A percentile compares a stretch with the other conserved stretches of the same genome.
These are phyloP conservation scores for Lojkania enalia DNA, from an alignment of 2,329 filamentous ascomycete species.

Conservation along the genomic window DNA sequence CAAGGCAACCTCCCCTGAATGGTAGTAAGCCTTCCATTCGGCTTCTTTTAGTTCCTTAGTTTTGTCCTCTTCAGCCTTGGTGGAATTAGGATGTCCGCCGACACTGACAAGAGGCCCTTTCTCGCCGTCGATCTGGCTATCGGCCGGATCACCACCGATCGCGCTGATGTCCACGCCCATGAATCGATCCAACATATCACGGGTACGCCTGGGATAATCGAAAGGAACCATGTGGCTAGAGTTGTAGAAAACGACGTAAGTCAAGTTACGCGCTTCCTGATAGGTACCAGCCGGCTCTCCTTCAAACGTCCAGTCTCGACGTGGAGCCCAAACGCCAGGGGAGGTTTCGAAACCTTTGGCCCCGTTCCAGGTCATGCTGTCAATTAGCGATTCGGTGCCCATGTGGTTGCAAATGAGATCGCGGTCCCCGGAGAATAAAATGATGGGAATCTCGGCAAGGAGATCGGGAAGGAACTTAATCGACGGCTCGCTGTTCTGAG, in stretches of 20 bases:
- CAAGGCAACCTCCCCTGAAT: slow-evolving; percentile 82
- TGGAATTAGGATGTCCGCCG: slow-evolving; percentile 72
- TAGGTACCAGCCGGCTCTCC: slow-evolving; percentile 86
- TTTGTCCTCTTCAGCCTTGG: slow-evolving; percentile 66
- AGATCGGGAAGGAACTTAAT: slow-evolving; percentile 76
- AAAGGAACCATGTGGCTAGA: slow-evolving; percentile 98
- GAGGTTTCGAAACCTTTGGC: slow-evolving; percentile 88
- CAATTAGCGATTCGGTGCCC: slow-evolving; percentile 88
- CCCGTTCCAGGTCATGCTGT: slow-evolving; percentile 88
- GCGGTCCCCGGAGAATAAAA: slow-evolving; percentile 90
- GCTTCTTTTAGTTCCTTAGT: slow-evolving; percentile 77
- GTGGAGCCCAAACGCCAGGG: slow-evolving; percentile 87
- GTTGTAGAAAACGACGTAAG: slow-evolving; percentile 94
- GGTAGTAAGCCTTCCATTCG: slow-evolving; percentile 86
- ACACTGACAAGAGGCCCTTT: slow-evolving; percentile 78
- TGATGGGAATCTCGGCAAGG: slow-evolving; percentile 73
- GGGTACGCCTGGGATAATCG: slow-evolving; percentile 80
- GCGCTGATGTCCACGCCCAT: slow-evolving; percentile 88
- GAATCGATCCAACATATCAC: slow-evolving; percentile 97
- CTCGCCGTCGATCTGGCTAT: slow-evolving; percentile 83
- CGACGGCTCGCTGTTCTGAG: slow-evolving; percentile 71
- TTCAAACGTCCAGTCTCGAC: slow-evolving; percentile 92
- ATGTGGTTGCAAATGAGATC: slow-evolving; percentile 98
- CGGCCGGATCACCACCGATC: slow-evolving; percentile 78
- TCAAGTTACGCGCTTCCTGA: slow-evolving; percentile 92